Evolutionary conservation across 805 yeast genomes (phyloP).

Genomic region (Scheffersomyces lignosus): DNA sequence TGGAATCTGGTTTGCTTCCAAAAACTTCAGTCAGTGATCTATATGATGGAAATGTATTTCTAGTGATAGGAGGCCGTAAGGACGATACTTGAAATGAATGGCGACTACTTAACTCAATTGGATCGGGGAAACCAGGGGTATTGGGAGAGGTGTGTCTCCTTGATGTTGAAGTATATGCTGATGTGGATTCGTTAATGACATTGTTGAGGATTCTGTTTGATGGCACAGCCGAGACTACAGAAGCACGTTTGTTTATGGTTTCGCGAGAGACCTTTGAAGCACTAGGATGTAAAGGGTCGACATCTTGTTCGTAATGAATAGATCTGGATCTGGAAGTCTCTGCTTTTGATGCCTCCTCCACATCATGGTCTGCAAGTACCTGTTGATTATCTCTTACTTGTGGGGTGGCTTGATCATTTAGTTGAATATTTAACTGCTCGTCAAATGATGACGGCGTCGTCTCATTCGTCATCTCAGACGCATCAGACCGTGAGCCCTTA

Average conservation of each 20-base stretch:
- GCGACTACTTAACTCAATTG: background rate
- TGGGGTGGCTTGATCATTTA: background rate
- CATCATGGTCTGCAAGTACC: background rate
- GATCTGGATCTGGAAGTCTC: too few species aligned
- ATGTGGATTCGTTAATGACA: background rate
- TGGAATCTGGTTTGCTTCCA: slow-evolving; percentile 19
- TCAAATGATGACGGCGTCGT: slow-evolving; percentile 26
- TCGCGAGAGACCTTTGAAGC: background rate
- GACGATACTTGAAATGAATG: background rate
- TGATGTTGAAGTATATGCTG: background rate
- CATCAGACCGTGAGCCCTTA: slow-evolving; percentile 24
- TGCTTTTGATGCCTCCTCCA: too few species aligned
- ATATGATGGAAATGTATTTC: slow-evolving; percentile 19
- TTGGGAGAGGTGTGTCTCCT: slow-evolving; percentile 16
- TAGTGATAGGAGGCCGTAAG: slow-evolving; percentile 8
- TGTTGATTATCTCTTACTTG: background rate
- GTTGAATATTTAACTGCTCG: slow-evolving; percentile 2
- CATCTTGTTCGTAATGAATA: too few species aligned
- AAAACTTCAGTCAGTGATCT: slow-evolving; percentile 1
- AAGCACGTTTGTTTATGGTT: too few species aligned
- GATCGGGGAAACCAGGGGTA: background rate
- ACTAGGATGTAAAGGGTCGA: background rate
- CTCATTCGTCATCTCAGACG: slow-evolving; percentile 23
- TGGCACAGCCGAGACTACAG: background rate
- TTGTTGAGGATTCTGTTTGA: slow-evolving; percentile 2